Conservation (phyloP, 345 rosid genomes). For the Tarenaya hassleriana region DNA sequence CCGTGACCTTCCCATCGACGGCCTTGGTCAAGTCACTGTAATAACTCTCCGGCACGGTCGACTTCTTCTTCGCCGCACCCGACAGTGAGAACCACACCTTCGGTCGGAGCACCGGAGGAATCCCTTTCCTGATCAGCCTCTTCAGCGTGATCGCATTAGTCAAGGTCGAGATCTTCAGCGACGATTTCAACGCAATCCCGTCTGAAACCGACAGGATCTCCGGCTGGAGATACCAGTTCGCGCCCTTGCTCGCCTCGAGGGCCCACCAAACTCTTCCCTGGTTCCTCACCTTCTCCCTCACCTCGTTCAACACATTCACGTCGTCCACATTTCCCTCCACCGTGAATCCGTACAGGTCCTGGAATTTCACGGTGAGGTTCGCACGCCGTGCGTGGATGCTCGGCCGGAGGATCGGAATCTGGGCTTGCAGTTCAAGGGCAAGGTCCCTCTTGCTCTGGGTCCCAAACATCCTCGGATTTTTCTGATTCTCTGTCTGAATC, state of each 20-base stretch:
- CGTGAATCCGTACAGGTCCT: slow-evolving; percentile 86
- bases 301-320: slow-evolving; percentile 88
- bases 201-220: slow-evolving; percentile 49
- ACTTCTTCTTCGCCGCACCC: slow-evolving; percentile 99
- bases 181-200: slow-evolving; percentile 80
- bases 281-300: slow-evolving; percentile 90
- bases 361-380: slow-evolving; percentile 80
- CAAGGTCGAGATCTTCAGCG: slow-evolving; percentile 68
- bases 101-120: slow-evolving; percentile 91
- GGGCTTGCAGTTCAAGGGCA: slow-evolving; percentile 62
- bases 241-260: slow-evolving; percentile 98
- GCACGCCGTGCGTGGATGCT: slow-evolving; percentile 98
- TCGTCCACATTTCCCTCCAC: slow-evolving; percentile 99
- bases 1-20: slow-evolving; percentile 87
- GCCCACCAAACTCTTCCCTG: slow-evolving; percentile 99
- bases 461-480: slow-evolving; percentile 42
- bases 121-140: slow-evolving; percentile 92
- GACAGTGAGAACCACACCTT: slow-evolving; percentile 98
- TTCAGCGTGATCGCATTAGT: slow-evolving; percentile 82
- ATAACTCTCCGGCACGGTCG: slow-evolving; percentile 95
- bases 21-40: slow-evolving; percentile 80
- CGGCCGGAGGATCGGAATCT: slow-evolving; percentile 77
- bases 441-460: slow-evolving; percentile 61
- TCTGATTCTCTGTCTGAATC: neutral
- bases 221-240: slow-evolving; percentile 95